Base-by-base conservation (phyloP, 2,329 filamentous ascomycete species). In the Colletotrichum sp. region DNA sequence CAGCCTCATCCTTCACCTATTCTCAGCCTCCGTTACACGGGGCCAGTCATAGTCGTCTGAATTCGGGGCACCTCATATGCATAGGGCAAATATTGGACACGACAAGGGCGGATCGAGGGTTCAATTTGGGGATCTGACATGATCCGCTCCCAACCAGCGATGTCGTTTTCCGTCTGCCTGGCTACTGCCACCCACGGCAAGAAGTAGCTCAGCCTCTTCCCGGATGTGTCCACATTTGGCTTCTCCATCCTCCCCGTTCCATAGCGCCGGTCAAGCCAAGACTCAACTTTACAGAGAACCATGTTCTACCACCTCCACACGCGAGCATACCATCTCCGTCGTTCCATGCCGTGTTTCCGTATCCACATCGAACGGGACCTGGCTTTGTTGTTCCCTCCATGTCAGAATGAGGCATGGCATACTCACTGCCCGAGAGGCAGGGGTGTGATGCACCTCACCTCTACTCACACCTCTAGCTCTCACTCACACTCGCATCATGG, bases 361-460 rank as follows among this genome's bases (percentile, higher is more conserved):
- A 36, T 52, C 55, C 62, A 61, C 39, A 32, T 15, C 36, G 28
- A n/a, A 56, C 15, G 43, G 56, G 39, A 43, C 70, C 48, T 69
- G 58, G 58, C 62, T 56, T 70, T 68, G 28, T 75, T 73, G 70
- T 73, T 60, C 73, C 73, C 64, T 75, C 73, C 73, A 75, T 75
- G 73, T 68, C 58, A 75, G 70, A 73, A 68, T n/a, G 39, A 56
- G 64, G 15, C 64, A 68, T 64, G 70, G 22, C 43, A 58, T 64
- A 28, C 32, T 32, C 43, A 58, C 70, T 58, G 64, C 73, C 56
- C 34, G 22, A 60, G 58, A 30, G 32, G 27, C 34, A 73, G 56
- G 72, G 73, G 56, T 73, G 58, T 16, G 10, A 69, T 73, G 70
- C 48, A 73, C 22, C 70, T 75, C 64, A 72, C 43, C 30, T 68